These are phyloP conservation scores for Melanomma pulvis-pyrius DNA, from an alignment of 495 filamentous ascomycete species.

Conservation along the genomic window DNA sequence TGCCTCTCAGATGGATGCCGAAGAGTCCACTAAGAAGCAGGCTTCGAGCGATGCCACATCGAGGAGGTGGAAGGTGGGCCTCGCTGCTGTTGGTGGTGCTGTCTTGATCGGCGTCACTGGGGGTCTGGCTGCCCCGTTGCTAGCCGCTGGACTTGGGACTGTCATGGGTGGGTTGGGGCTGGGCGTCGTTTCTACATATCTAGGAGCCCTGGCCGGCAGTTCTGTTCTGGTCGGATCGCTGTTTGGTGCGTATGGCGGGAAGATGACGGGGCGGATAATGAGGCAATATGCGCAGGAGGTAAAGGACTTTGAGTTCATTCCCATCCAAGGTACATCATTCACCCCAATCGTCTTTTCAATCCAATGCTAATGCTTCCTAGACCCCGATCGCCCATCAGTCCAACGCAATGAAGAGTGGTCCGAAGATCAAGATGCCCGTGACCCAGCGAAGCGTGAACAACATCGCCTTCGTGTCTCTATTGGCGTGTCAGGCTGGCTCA, in stretches of 20 bases:
- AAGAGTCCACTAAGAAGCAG: constrained; percentile 37
- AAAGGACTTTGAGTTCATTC: constrained; percentile 41
- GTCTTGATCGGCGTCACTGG: constrained; percentile 40
- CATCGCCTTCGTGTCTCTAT: constrained; percentile 40
- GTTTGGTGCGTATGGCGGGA: constrained; percentile 42
- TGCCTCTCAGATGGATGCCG: constrained; percentile 38
- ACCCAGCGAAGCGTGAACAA: constrained; percentile 31
- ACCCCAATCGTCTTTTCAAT: background rate
- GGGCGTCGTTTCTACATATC: constrained; percentile 31
- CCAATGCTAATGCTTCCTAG: constrained; percentile 1
- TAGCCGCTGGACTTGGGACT: constrained; percentile 36
- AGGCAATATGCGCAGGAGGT: constrained; percentile 39
- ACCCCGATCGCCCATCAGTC: constrained; percentile 21
- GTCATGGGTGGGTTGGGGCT: constrained; percentile 39
- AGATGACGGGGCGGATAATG: constrained; percentile 41
- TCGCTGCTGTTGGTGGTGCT: constrained; percentile 36
- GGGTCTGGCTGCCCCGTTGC: constrained; percentile 37
- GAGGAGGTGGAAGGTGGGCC: constrained; percentile 37
- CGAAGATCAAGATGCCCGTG: constrained; percentile 26
- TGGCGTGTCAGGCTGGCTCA: constrained; percentile 40
- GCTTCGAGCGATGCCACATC: constrained; percentile 22
- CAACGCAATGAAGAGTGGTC: constrained; percentile 24
- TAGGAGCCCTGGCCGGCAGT: constrained; percentile 39
- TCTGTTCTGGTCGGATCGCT: constrained; percentile 36
- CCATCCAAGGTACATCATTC: constrained; percentile 26